Evolutionary conservation across 305 asterid species (phyloP), one percentile per base, ranked within the genome.

Genomic region (Fraxinus sp.): DNA sequence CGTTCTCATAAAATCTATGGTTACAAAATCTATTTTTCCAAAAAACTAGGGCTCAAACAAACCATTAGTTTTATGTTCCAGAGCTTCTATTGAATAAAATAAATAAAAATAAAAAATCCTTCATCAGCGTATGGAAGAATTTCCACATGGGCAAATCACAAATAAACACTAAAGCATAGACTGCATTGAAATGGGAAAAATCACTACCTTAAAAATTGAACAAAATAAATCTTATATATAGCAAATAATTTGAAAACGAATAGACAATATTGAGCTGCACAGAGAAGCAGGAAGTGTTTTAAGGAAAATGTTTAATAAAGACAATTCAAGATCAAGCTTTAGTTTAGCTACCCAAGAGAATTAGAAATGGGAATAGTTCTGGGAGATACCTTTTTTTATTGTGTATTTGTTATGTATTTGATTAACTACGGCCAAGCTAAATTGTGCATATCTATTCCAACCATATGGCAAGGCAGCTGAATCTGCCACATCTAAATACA

Each of bases 401-500:
- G 91, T 88, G 83, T 64, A 86, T 87, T 88, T 89, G 87, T 57
- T 83, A 81, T 88, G 89, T 75, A 89, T 83, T 78, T 85, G 91
- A 82, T 89, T 88, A 66, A 88, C 73, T 73, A 89, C 89, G 62
- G 91, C 91, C 81, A 89, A 83, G 83, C 91, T 89, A 83, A 89
- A 89, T 52, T 89, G 92, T 16, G 92, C 90, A 83, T 81, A 85
- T 86, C 92, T 86, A 85, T 89, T 89, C 92, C 92, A 89, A 18
- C 92, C 92, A 82, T 87, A 88, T 7, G 92, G 89, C 90, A 89
- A 78, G 57, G 77, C 39, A 9, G 85, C 22, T 36, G 90, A 80
- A 82, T 89, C 92, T 20, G 92, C 92, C 84, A 89, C 92, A 80
- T 89, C 92, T 77, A 89, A 80, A 82, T 89, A 89, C 92, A 87